Base-by-base conservation (phyloP, 495 filamentous ascomycete species). In the Lophiostoma macrostomum region DNA sequence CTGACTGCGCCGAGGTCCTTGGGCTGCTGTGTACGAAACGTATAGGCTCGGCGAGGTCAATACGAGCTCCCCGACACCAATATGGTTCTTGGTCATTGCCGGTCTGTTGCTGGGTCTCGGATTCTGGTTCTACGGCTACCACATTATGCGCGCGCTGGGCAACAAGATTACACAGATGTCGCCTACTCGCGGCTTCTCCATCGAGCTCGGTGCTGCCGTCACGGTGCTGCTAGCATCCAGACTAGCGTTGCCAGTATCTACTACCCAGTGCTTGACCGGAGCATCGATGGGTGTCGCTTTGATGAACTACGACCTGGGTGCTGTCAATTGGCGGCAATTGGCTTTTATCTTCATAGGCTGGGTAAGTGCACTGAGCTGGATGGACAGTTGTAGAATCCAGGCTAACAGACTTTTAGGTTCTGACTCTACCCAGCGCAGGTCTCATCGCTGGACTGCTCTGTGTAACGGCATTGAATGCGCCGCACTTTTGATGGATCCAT, bases 121-220 rank as follows among this genome's bases (percentile, higher is more conserved):
- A 6, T 72, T 87, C 57, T 85, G 81, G 78, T 80, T 82, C 60
- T 88, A 81, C 58, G 85, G 85, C 16, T 87, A 81, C 70, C 75
- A 87, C 53, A 85, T 88, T 66, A 84, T 88, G 71, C 71, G 74
- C 34, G 77, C 81, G 53, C 71, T 88, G 48, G 85, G 83, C 13
- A 87, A 87, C 69, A 75, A 77, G 52, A 78, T 88, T 64, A 87
- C 84, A 0, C 76, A 83, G 42, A 78, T 84, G 69, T 83, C 80
- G 7, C 85, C 84, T 3, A 81, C 79, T 7, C 76, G 83, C 55
- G 85, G 83, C 18, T 87, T 80, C 65, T 77, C 77, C 23, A 82
- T 84, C 69, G 85, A 87, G 65, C 73, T 88, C 5, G 85, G 85
- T 13, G 77, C 81, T 0, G 84, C 82, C 34, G 75, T 85, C 57